These are phyloP conservation scores for Moelleriella libera DNA, from an alignment of 2,329 filamentous ascomycete species.

Conservation along the genomic window DNA sequence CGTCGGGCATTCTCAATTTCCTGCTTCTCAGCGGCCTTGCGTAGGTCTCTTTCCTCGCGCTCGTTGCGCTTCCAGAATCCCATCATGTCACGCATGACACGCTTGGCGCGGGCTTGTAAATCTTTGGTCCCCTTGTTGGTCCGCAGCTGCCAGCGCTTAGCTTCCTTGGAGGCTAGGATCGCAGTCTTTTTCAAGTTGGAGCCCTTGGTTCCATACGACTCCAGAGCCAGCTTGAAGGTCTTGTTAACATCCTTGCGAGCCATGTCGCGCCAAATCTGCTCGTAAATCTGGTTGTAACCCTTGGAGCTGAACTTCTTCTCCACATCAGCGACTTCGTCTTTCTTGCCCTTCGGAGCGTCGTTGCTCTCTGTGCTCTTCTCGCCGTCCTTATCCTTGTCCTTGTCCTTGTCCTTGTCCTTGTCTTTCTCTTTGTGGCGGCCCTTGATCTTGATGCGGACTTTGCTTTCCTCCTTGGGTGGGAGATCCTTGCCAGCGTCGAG, in stretches of 20 bases:
- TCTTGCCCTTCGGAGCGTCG: conserved; percentile 36
- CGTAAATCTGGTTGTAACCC: conserved; percentile 91
- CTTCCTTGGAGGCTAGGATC: conserved; percentile 91
- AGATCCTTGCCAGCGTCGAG: conserved; percentile 66
- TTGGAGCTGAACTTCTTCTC: conserved; percentile 68
- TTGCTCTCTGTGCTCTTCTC: conserved; percentile 24
- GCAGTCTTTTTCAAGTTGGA: conserved; percentile 98
- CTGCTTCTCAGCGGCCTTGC: conserved; percentile 87
- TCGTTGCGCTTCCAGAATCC: conserved; percentile 99
- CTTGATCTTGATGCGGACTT: conserved; percentile 52
- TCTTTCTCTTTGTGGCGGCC: conserved; percentile 23
- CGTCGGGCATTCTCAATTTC: conserved; percentile 94
- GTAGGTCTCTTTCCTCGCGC: conserved; percentile 85
- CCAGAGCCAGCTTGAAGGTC: conserved; percentile 74
- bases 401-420: conserved; percentile 18
- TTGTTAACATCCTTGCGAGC: conserved; percentile 89
- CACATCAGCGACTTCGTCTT: conserved; percentile 35
- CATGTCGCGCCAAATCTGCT: conserved; percentile 93
- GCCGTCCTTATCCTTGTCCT: conserved; percentile 31
- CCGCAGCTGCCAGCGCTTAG: conserved; percentile 88
- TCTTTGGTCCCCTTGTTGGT: conserved; percentile 99
- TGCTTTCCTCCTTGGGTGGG: conserved; percentile 38
- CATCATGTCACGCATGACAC: conserved; percentile 99
- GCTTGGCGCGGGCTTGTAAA: conserved; percentile 89
- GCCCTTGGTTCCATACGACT: conserved; percentile 72